Evolutionary conservation across 176 grass and related monocot genomes (phyloP).

Genomic region (Tillandsia fasciculata): DNA sequence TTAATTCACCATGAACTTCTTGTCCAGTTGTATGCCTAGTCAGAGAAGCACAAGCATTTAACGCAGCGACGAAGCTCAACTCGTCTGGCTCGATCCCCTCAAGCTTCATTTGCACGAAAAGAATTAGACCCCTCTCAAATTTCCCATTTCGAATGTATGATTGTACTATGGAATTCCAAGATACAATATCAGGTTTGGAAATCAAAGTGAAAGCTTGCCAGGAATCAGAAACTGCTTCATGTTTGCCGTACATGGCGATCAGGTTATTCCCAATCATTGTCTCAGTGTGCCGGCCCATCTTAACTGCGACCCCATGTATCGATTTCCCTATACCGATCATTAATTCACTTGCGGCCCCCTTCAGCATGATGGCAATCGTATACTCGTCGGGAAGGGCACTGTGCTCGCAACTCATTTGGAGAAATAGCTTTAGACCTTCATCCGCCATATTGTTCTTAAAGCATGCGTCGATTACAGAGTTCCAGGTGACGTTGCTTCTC

Average conservation of each 20-base stretch:
- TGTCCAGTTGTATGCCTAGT: constrained; percentile 11
- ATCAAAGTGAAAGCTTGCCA: constrained; percentile 9
- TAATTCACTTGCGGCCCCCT: constrained; percentile 5
- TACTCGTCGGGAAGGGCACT: constrained; percentile 17
- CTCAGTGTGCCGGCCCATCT: constrained; percentile 9
- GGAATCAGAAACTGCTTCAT: constrained; percentile 12
- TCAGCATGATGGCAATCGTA: constrained; percentile 26
- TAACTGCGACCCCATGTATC: constrained; percentile 23
- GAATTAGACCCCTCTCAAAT: constrained; percentile 8
- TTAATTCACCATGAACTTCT: constrained; percentile 20
- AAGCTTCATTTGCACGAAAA: constrained; percentile 16
- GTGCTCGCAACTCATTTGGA: constrained; percentile 9
- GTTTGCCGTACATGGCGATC: constrained; percentile 19
- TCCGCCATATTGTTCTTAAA: constrained; percentile 6
- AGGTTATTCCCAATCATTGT: constrained; percentile 18
- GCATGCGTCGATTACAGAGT: constrained; percentile 20
- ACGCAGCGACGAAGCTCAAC: constrained; percentile 15
- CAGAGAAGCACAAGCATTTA: constrained; percentile 26
- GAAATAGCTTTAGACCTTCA: constrained; percentile 19
- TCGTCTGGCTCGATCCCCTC: constrained; percentile 14
- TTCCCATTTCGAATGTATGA: constrained; percentile 17
- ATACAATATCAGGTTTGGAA: constrained; percentile 18
- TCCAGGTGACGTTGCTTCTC: constrained; percentile 10
- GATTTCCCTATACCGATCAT: constrained; percentile 5
- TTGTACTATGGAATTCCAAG: constrained; percentile 32